Evolutionary conservation across 805 yeast species (phyloP).

Genomic region (Teunomyces cretensis): DNA sequence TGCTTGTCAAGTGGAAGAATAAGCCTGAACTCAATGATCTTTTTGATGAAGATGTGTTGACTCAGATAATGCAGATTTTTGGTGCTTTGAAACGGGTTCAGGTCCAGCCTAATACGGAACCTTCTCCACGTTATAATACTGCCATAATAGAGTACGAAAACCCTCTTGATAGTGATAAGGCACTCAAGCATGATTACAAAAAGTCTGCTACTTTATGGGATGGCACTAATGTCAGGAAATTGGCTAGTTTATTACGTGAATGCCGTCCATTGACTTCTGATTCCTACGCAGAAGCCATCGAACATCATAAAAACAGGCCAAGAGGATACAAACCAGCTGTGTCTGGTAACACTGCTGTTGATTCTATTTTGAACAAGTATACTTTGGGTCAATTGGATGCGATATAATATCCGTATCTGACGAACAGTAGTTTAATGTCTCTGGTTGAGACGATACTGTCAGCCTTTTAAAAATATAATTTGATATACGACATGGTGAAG

Average conservation of each 20-base stretch:
- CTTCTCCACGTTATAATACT: slow-evolving; percentile 31
- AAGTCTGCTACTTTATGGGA: slow-evolving; percentile 47
- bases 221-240: slow-evolving; percentile 39
- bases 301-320: background rate
- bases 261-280: slow-evolving; percentile 14
- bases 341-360: background rate
- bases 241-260: slow-evolving; percentile 47
- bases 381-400: slow-evolving; percentile 4
- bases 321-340: background rate
- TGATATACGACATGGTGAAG: slow-evolving; percentile 1
- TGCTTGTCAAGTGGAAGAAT: slow-evolving; percentile 47
- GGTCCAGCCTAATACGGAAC: slow-evolving; percentile 4
- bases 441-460: background rate
- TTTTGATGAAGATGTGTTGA: slow-evolving; percentile 32
- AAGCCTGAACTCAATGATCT: slow-evolving; percentile 32
- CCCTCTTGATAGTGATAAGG: slow-evolving; percentile 28
- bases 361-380: slow-evolving; percentile 5
- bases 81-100: slow-evolving; percentile 32
- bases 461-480: slow-evolving; percentile 2
- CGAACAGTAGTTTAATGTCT: background rate
- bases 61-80: slow-evolving; percentile 44
- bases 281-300: background rate
- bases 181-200: slow-evolving; percentile 43
- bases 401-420: slow-evolving; percentile 6
- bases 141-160: slow-evolving; percentile 36